Evolutionary conservation across 306 rosid species (phyloP), one percentile per base, ranked within the genome.

Genomic region (Mucuna pruriens): DNA sequence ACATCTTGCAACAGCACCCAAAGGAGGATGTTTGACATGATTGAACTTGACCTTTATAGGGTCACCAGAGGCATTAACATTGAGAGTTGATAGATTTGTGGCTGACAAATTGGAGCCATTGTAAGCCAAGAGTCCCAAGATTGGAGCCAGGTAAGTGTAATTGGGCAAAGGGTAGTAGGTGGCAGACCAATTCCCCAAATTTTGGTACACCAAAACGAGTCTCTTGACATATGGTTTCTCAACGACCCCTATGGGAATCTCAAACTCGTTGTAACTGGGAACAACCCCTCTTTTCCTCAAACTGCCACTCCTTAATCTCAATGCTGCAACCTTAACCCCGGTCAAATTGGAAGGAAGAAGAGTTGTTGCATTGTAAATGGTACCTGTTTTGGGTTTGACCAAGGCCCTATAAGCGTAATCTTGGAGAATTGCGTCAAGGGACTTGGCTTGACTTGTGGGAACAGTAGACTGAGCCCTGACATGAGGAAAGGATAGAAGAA

Each of bases 171-270:
- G 84, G 81, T 92, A 90, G 67, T 83, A 92, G 19, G 1, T 33
- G 45, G 1, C 16, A 17, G 95, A 89, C 91, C 81, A 80, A 54
- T 84, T 81, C 25, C 92, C 94, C 87, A 91, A 68, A 79, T 90
- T 90, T 65, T 91, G 98, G 87, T 94, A 94, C 63, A 94, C 97
- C 76, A 94, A 85, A 85, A 91, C 92, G 64, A 94, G 89, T 86
- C 98, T 94, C 80, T 82, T 48, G 7, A 84, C 97, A 81, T 89
- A 91, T 0, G 91, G 97, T 1, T 12, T 86, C 89, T 40, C 90
- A 6, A 19, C 22, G 34, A 92, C 82, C 10, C 93, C 89, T 0
- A 0, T 20, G 0, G 90, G 88, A 64, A 92, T 88, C 25, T 74
- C 66, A 65, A 91, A 90, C 87, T 91, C 98, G 29, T 87, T 75